These are phyloP conservation scores for Alternaria sp. DNA, from an alignment of 2,329 filamentous ascomycete genomes.

Conservation along the genomic window DNA sequence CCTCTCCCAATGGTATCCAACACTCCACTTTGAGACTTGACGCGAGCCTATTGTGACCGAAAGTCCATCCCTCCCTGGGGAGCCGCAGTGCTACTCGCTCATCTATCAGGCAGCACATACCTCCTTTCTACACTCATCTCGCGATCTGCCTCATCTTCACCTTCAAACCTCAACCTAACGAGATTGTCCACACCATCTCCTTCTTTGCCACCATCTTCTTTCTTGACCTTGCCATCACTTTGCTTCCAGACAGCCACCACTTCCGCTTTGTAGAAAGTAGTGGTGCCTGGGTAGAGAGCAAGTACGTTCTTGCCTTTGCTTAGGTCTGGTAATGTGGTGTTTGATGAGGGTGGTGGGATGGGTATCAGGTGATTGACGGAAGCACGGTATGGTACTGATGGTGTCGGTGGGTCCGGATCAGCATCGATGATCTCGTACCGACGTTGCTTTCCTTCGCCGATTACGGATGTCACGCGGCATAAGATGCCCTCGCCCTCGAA, in stretches of 20 bases:
- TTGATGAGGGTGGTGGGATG: constrained; percentile 52
- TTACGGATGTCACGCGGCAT: constrained; percentile 58
- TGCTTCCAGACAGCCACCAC: constrained; percentile 53
- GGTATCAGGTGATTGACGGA: constrained; percentile 54
- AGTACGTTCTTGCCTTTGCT: constrained; percentile 53
- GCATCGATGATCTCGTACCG: constrained; percentile 61
- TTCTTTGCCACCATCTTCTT: constrained; percentile 51
- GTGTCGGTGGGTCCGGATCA: constrained; percentile 52
- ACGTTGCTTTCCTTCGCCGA: constrained; percentile 60
- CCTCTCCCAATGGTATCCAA: not conserved
- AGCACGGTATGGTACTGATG: constrained; percentile 52
- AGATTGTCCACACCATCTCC: constrained; percentile 49
- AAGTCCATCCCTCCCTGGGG: not conserved
- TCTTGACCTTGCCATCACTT: constrained; percentile 39
- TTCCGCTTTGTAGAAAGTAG: constrained; percentile 62
- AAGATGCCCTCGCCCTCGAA: constrained; percentile 60
- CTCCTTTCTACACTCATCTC: constrained; percentile 58
- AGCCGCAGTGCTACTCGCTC: not conserved
- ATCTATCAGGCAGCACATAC: constrained; percentile 54
- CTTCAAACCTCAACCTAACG: constrained; percentile 57
- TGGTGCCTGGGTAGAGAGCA: constrained; percentile 59
- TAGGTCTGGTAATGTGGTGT: constrained; percentile 52
- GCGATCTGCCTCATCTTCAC: constrained; percentile 54
- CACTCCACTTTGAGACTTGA: not conserved
- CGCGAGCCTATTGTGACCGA: not conserved